Evolutionary conservation across 495 filamentous ascomycete species (phyloP).

Genomic region (Aspergillus cavernicola): DNA sequence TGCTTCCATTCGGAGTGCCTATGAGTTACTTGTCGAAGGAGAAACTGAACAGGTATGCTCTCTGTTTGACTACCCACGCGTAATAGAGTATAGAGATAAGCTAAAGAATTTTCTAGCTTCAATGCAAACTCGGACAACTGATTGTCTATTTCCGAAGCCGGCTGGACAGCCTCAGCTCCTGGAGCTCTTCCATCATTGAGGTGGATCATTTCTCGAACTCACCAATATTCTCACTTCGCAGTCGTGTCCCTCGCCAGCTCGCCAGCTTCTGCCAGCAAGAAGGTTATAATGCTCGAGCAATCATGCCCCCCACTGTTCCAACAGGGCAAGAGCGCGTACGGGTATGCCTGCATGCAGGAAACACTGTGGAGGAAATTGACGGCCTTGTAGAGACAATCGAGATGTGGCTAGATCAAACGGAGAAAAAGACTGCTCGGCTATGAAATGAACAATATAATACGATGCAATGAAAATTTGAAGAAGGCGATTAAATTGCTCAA

Average conservation of each 20-base stretch:
- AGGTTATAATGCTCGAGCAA: constrained; percentile 39
- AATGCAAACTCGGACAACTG: constrained; percentile 34
- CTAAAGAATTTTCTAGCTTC: constrained; percentile 24
- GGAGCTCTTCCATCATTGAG: constrained; percentile 30
- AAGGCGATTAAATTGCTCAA: too few relatives aligned
- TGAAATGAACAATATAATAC: too few relatives aligned
- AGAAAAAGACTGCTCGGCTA: constrained; percentile 10
- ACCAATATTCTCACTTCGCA: constrained; percentile 44
- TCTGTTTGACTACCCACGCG: too few relatives aligned
- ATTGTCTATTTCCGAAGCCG: constrained; percentile 34
- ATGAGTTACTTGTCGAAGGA: constrained; percentile 40
- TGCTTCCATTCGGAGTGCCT: constrained; percentile 43
- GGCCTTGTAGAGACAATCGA: constrained; percentile 35
- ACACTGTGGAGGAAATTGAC: constrained; percentile 47
- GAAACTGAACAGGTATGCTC: constrained; percentile 36
- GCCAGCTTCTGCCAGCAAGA: constrained; percentile 31
- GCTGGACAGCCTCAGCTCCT: constrained; percentile 25
- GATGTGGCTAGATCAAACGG: constrained; percentile 34
- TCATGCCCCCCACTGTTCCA: constrained; percentile 49
- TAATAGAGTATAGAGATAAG: neutral
- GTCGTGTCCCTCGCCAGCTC: constrained; percentile 28
- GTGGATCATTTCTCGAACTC: constrained; percentile 41
- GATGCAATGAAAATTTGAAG: too few relatives aligned
- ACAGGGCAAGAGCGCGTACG: constrained; percentile 46
- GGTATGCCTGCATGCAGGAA: constrained; percentile 47